Evolutionary conservation across 1,139 yeast species (phyloP).

Genomic region (Saccharomyces hybrid): DNA sequence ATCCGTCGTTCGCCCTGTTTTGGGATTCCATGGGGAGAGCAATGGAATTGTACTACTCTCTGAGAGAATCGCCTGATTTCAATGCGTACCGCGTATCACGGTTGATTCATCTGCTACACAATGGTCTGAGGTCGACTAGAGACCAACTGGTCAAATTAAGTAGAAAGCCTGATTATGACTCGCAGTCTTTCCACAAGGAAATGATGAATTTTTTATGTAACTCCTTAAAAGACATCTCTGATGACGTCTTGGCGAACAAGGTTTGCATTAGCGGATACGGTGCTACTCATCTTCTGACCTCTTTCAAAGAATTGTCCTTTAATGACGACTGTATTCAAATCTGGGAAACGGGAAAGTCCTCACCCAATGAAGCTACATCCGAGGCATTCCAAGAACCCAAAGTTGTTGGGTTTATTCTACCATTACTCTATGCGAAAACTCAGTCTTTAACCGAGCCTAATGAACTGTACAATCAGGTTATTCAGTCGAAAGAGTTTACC

Average conservation of each 20-base stretch:
- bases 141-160: constrained; percentile 40
- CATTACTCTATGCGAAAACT: constrained; percentile 48
- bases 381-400: constrained; percentile 39
- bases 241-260: constrained; percentile 37
- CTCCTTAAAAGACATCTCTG: constrained; percentile 41
- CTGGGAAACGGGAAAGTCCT: constrained; percentile 36
- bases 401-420: constrained; percentile 64
- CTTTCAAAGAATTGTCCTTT: constrained; percentile 45
- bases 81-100: constrained; percentile 36
- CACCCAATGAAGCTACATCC: not conserved
- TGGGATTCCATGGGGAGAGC: constrained; percentile 42
- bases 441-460: constrained; percentile 12
- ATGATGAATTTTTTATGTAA: constrained; percentile 38
- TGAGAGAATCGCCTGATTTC: constrained; percentile 37
- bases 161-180: constrained; percentile 47
- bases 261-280: constrained; percentile 43
- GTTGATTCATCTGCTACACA: constrained; percentile 40
- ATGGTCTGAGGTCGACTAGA: constrained; percentile 44
- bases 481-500: constrained; percentile 28
- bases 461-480: constrained; percentile 27
- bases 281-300: constrained; percentile 47
- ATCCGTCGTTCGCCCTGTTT: constrained; percentile 28
- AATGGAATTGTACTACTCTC: constrained; percentile 38
- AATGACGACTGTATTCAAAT: constrained; percentile 46
- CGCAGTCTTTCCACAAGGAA: constrained; percentile 42